phyloP scores from a whole-genome alignment of 108 stramenopile species.

The Skeletonema menzelii region DNA sequence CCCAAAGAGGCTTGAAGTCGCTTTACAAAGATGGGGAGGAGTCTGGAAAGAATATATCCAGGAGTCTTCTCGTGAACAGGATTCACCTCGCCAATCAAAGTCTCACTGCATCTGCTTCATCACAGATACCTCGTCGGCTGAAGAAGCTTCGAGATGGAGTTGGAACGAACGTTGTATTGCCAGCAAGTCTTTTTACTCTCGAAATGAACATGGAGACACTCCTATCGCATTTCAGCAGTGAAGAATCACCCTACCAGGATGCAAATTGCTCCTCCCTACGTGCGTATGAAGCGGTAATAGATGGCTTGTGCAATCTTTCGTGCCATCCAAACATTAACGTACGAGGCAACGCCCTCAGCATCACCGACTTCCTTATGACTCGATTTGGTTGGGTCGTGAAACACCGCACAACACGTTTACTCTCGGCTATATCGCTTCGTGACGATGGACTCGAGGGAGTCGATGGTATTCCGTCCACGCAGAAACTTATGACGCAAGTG shows the following conservation, averaged over 20 bases:
- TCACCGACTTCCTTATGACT: slow-evolving; percentile 79
- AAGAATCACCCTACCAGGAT: background rate
- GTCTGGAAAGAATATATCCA: slow-evolving; percentile 75
- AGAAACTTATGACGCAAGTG: slow-evolving; percentile 51
- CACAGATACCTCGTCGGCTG: slow-evolving; percentile 76
- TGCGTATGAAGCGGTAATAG: slow-evolving; percentile 74
- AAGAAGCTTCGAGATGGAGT: slow-evolving; percentile 31
- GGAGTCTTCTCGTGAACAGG: slow-evolving; percentile 72
- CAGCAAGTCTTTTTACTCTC: slow-evolving; percentile 21
- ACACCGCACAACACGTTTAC: slow-evolving; percentile 52
- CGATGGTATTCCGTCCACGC: slow-evolving; percentile 74
- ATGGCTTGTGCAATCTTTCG: slow-evolving; percentile 78
- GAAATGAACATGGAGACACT: slow-evolving; percentile 40
- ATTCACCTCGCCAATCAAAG: slow-evolving; percentile 68
- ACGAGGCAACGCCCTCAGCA: slow-evolving; percentile 69
- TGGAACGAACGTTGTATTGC: slow-evolving; percentile 18
- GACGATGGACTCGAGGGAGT: slow-evolving; percentile 64
- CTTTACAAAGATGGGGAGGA: slow-evolving; percentile 87
- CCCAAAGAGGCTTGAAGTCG: slow-evolving; percentile 30
- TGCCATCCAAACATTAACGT: slow-evolving; percentile 89
- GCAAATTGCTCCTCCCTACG: slow-evolving; percentile 35
- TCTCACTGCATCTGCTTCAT: slow-evolving; percentile 69
- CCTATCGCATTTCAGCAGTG: slow-evolving; percentile 11
- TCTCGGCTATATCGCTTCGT: slow-evolving; percentile 60
- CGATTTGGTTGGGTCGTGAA: slow-evolving; percentile 80